These are phyloP conservation scores for Citrus medica DNA, from an alignment of 345 rosid genomes.

Conservation along the genomic window DNA sequence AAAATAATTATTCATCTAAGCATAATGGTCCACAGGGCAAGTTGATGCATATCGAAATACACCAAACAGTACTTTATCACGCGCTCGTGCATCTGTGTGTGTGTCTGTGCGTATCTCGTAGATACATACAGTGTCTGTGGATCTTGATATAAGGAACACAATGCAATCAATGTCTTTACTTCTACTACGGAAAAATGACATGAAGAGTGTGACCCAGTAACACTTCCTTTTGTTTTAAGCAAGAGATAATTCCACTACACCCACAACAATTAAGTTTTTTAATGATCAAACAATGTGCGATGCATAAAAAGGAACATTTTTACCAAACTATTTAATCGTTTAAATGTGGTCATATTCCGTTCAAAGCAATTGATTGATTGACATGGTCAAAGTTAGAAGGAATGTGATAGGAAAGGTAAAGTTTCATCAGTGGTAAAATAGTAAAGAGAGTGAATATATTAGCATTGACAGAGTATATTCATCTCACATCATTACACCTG, in stretches of 20 bases:
- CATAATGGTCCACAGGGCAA: conserved; percentile 18
- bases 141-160: not conserved
- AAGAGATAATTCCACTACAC: not conserved
- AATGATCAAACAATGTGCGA: not conserved
- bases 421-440: not conserved
- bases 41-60: conserved; percentile 7
- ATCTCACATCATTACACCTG: not conserved
- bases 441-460: not conserved
- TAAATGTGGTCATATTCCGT: not conserved
- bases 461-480: not conserved
- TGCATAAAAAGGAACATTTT: not conserved
- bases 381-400: not conserved
- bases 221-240: not conserved
- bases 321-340: not conserved
- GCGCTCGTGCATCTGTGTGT: not conserved
- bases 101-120: not conserved
- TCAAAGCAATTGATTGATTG: not conserved
- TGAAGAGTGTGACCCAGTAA: not conserved
- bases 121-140: not conserved
- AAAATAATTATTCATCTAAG: conserved; percentile 1
- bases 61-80: not conserved
- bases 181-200: not conserved
- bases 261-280: not conserved
- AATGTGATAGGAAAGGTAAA: not conserved
- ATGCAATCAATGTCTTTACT: not conserved